Percentiles rank a stretch among this genome's conserved stretches.
These are phyloP conservation scores for Peronospora destructor DNA, from an alignment of 352 stramenopile genomes.

Conservation along the genomic window DNA sequence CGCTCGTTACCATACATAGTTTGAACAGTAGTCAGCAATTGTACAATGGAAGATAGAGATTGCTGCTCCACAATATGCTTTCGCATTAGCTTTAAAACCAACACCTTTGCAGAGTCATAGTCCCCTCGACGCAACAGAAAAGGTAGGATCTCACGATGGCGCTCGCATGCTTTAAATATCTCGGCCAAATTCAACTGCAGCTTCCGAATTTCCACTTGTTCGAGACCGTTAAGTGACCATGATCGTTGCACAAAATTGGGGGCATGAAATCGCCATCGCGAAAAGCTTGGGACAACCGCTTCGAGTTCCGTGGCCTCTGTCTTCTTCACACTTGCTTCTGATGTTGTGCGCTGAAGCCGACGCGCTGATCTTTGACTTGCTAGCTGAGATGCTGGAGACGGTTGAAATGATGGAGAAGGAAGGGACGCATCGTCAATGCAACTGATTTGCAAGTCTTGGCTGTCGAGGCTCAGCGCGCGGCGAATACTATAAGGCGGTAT, in stretches of 20 bases:
- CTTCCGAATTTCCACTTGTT: conserved; percentile 54
- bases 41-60: conserved; percentile 26
- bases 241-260: conserved; percentile 56
- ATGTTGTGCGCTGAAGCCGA: conserved; percentile 29
- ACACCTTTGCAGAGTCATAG: conserved; percentile 34
- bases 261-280: conserved; percentile 55
- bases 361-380: conserved; percentile 14
- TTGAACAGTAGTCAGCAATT: conserved; percentile 40
- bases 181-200: conserved; percentile 59
- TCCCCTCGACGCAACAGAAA: conserved; percentile 61
- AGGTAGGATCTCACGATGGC: conserved; percentile 53
- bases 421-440: conserved; percentile 15
- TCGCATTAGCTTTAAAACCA: conserved; percentile 48
- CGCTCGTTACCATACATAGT: conserved; percentile 34
- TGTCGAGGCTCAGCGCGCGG: conserved; percentile 23
- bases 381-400: conserved; percentile 19
- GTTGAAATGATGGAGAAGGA: conserved; percentile 12
- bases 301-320: conserved; percentile 31
- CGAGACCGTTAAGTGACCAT: conserved; percentile 21
- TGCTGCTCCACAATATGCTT: conserved; percentile 51
- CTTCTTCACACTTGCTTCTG: conserved; percentile 26
- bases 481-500: conserved; percentile 5
- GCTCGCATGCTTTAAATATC: conserved; percentile 50
- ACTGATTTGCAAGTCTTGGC: conserved; percentile 14
- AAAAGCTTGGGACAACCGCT: conserved; percentile 21